Percentiles rank a stretch among this genome's conserved stretches.
Conservation (phyloP, 2,329 filamentous ascomycete species). For the Gyromitra esculenta region DNA sequence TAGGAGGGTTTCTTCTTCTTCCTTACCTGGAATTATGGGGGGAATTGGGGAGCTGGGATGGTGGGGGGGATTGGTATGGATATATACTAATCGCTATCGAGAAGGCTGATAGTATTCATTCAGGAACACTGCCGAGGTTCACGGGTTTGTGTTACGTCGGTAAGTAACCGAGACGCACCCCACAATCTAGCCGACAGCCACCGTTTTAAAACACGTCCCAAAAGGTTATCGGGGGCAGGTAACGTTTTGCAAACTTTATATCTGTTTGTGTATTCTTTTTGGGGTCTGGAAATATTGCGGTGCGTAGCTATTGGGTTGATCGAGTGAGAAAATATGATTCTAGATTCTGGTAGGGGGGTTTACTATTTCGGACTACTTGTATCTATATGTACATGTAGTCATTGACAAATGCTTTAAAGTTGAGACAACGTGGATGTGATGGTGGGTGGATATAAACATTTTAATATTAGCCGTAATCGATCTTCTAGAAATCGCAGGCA, state of each 20-base stretch:
- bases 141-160: constrained; percentile 18
- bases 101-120: neutral
- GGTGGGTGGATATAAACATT: neutral
- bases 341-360: too few species aligned
- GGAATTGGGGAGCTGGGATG: neutral
- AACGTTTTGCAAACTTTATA: neutral
- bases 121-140: constrained; percentile 10
- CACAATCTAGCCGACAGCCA: constrained; percentile 3
- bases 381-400: neutral
- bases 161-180: constrained; percentile 26
- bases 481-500: too few species aligned
- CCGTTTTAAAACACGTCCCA: neutral
- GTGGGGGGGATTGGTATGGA: neutral
- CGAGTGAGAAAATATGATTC: constrained; percentile 17
- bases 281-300: too few species aligned
- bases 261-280: neutral
- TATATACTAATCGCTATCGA: neutral
- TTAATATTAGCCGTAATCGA: too few species aligned
- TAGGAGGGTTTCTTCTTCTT: neutral
- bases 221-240: neutral
- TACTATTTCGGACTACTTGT: neutral
- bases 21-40: too few species aligned
- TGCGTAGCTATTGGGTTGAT: neutral
- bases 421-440: neutral
- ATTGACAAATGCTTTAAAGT: neutral